Percentiles rank a stretch among this genome's conserved stretches.
phyloP scores from a whole-genome alignment of 768 basidiomycete species.

The Termitomyces sp. region DNA sequence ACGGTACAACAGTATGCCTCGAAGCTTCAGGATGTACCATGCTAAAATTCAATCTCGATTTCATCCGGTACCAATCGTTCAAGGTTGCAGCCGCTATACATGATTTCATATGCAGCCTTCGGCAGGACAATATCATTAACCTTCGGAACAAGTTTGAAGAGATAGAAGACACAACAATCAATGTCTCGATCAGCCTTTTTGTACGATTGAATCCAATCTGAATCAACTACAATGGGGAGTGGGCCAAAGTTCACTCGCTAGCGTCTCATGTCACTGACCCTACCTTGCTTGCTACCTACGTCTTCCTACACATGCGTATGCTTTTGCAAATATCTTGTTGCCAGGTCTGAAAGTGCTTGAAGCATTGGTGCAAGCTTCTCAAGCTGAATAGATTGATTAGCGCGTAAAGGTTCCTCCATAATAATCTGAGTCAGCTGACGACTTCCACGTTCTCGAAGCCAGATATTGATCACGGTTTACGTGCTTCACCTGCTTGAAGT shows the following conservation, averaged over 20 bases:
- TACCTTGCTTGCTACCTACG: not conserved
- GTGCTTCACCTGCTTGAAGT: conserved; percentile 3
- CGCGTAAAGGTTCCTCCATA: not conserved
- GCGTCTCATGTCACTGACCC: not conserved
- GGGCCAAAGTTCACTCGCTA: not conserved
- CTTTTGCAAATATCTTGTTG: not conserved
- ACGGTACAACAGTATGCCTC: too few relatives aligned
- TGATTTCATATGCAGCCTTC: too few relatives aligned
- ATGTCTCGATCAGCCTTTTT: too few relatives aligned
- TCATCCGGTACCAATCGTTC: not conserved
- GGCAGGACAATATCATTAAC: too few relatives aligned
- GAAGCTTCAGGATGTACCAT: too few relatives aligned
- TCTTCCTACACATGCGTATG: not conserved
- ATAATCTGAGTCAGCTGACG: not conserved
- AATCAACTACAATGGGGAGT: not conserved
- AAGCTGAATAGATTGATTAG: not conserved
- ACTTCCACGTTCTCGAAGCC: not conserved
- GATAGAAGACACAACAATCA: too few relatives aligned
- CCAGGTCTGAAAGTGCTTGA: not conserved
- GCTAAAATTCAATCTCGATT: too few relatives aligned
- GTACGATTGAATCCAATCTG: not conserved
- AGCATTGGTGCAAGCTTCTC: not conserved
- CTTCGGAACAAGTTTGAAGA: too few relatives aligned
- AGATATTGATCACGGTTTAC: not conserved
- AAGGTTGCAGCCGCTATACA: not conserved